Evolutionary conservation across 352 stramenopile species (phyloP).

Genomic region (Phytopythium mirpurense): DNA sequence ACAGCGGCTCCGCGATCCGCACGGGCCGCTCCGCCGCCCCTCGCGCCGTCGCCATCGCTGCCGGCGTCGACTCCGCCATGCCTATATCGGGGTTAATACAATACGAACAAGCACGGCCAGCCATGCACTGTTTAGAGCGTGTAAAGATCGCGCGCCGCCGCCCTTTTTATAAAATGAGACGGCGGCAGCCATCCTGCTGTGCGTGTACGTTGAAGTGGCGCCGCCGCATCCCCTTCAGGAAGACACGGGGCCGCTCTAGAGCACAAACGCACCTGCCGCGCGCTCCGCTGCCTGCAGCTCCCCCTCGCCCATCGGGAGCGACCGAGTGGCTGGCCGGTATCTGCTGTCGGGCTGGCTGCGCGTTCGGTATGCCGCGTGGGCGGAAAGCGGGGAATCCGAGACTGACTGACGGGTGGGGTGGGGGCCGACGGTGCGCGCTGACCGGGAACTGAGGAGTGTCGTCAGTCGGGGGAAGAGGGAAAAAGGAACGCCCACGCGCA

Average conservation of each 20-base stretch:
- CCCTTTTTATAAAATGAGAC: constrained; percentile 2
- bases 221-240: not conserved
- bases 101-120: too few relatives aligned
- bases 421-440: not conserved
- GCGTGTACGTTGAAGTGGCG: not conserved
- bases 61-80: constrained; percentile 5
- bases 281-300: too few relatives aligned
- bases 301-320: not conserved
- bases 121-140: too few relatives aligned
- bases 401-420: not conserved
- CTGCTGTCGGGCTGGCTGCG: not conserved
- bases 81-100: too few relatives aligned
- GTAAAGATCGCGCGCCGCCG: too few relatives aligned
- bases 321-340: not conserved
- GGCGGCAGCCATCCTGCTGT: not conserved
- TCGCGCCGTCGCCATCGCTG: constrained; percentile 15
- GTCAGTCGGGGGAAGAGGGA: not conserved
- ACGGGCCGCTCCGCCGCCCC: constrained; percentile 14
- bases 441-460: not conserved
- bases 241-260: not conserved
- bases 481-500: not conserved
- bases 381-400: not conserved
- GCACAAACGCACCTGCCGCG: constrained; percentile 1
- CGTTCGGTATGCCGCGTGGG: too few relatives aligned
- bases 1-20: constrained; percentile 11